Evolutionary conservation across 2,329 filamentous ascomycete species (phyloP), one percentile per base, ranked within the genome.

Genomic region (Trichoderma lentiforme): DNA sequence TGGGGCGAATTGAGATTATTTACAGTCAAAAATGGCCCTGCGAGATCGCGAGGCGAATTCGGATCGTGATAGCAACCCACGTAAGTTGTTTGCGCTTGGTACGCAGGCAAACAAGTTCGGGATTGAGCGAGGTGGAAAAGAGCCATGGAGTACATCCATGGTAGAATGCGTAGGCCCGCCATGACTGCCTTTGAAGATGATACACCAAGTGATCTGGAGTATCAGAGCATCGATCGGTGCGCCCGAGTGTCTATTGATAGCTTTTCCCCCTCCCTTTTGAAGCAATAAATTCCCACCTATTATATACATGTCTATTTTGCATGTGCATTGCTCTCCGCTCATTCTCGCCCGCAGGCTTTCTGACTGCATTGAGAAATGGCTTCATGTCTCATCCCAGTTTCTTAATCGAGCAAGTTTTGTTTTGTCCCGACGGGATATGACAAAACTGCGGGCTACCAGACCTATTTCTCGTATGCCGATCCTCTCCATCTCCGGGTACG

Each of bases 41-140:
- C 57, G 26, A 74, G 73, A 66, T 73, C 72, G 14, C 73, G 71
- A 34, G 72, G 72, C 6, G 63, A 70, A 21, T 73, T 73, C 4
- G 71, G 71, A 47, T 74, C 73, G 21, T 71, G 68, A 32, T 73
- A 74, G 51, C 73, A 74, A 5, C 73, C 73, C 6, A 65, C 24
- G 14, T 73, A 74, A 5, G 61, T 64, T 9, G 34, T 69, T 24
- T 61, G 28, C 12, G 72, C 73, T 21, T 66, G 21, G 39, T 74
- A 74, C n/a, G 47, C 51, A n/a, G 72, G 70, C 26, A 73, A 64
- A 39, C 73, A 74, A 11, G 64, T 70, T 53, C 66, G 47, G 21
- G 71, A 47, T 11, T 73, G 61, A 11, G 71, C 74, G 6, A 70
- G 64, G 34, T 65, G 34, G 26, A 71, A 51, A 21, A 71, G 51